Percentiles rank a stretch among this genome's conserved stretches.
phyloP scores from a whole-genome alignment of 805 yeast species.

The Wickerhamomyces queroliae region DNA sequence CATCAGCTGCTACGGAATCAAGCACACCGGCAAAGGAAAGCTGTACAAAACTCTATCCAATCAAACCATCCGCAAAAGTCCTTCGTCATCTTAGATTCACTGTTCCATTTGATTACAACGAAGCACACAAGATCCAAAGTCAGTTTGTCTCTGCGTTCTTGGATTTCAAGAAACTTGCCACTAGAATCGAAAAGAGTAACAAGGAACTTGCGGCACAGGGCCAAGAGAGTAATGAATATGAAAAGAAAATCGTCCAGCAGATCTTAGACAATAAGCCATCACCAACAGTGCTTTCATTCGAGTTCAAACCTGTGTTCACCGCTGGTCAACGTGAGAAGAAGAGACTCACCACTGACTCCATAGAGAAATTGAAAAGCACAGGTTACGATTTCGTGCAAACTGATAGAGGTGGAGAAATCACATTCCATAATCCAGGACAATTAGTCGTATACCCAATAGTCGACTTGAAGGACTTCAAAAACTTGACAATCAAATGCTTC shows the following conservation, averaged over 20 bases:
- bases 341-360: conserved; percentile 29
- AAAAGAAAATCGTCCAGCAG: conserved; percentile 36
- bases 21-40: too few species aligned
- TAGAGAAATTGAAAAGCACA: conserved; percentile 22
- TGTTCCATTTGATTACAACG: conserved; percentile 31
- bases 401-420: conserved; percentile 90
- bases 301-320: conserved; percentile 82
- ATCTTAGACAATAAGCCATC: conserved; percentile 45
- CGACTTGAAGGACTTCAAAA: conserved; percentile 56
- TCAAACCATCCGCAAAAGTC: conserved; percentile 25
- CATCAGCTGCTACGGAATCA: too few species aligned
- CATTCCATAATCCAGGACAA: conserved; percentile 97
- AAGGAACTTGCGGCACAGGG: conserved; percentile 33
- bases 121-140: conserved; percentile 54
- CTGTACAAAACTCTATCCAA: conserved; percentile 25
- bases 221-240: conserved; percentile 38
- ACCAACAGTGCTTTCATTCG: conserved; percentile 75
- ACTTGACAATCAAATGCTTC: conserved; percentile 57
- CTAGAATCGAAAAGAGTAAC: conserved; percentile 39
- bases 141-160: conserved; percentile 50
- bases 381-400: conserved; percentile 71
- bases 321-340: conserved; percentile 82
- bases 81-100: conserved; percentile 41
- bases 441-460: conserved; percentile 76
- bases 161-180: conserved; percentile 47